Evolutionary conservation across 2,329 filamentous ascomycete genomes (phyloP), one percentile per base, ranked within the genome.

Genomic region (Monascus ruber): DNA sequence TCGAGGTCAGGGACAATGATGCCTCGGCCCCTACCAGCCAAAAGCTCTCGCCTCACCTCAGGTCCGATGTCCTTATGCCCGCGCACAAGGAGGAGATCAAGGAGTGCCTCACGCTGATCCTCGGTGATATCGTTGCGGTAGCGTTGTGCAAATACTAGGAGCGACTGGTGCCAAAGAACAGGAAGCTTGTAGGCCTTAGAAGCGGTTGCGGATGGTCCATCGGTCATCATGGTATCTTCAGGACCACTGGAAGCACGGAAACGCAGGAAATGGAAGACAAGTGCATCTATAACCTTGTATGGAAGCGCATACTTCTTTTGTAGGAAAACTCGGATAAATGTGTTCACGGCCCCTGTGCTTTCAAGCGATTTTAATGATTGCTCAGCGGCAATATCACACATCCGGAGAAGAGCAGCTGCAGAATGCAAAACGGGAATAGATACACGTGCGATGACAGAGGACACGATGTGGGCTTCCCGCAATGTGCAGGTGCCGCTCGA

Each of bases 261-360:
- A 10, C 91, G 82, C 45, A 96, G 63, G 63, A 98, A 98, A 63
- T 98, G 89, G 69, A 96, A 96, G 6, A 98, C 91, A 1, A 96
- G 70, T 2, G 87, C 82, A 53, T 98, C 91, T 36, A 98, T 80
- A 39, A 94, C 89, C 63, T 94, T 89, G 68, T 84, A 95, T 0
- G 89, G 91, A 7, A 98, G 71, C 0, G 91, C 91, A 52, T 98
- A 96, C 58, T 93, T 93, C 74, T 98, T 98, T 64, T 95, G 89
- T 4, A 98, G 70, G 31, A 98, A 74, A 1, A 85, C 80, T 56
- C 85, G 85, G 66, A 98, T 94, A 64, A 98, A 93, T 51, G 94
- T 83, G 64, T 95, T 96, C 45, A 88, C 91, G 4, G 88, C 83
- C 35, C 89, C 89, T 11, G 87, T 88, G 34, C 84, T 84, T 62